These are phyloP conservation scores for Penicillium sp. DNA, from an alignment of 2,329 filamentous ascomycete genomes.

Conservation along the genomic window DNA sequence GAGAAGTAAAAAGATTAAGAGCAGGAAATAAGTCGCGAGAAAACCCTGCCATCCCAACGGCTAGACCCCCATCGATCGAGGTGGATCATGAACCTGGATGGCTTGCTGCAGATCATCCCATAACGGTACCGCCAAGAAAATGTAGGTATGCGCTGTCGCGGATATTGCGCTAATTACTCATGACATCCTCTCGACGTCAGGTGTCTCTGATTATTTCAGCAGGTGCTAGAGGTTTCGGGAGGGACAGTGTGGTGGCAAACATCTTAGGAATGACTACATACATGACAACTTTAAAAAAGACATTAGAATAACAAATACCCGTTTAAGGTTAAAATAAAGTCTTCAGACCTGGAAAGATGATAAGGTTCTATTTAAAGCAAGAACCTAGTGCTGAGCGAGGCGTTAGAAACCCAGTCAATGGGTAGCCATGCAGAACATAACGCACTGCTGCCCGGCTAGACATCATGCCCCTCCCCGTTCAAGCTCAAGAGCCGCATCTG, in stretches of 20 bases:
- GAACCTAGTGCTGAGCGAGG: neutral
- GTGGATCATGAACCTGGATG: neutral
- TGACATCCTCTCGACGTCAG: neutral
- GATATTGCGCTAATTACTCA: conserved; percentile 9
- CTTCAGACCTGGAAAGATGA: neutral
- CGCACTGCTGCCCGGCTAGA: neutral
- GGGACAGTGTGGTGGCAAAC: neutral
- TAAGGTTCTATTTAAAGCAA: neutral
- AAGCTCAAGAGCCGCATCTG: neutral
- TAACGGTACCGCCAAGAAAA: conserved; percentile 2
- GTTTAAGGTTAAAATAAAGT: too few relatives aligned
- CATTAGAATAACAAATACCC: too few relatives aligned
- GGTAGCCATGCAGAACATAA: neutral
- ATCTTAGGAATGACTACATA: neutral
- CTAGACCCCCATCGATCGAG: neutral
- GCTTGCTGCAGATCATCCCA: conserved; percentile 7
- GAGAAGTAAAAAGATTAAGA: neutral
- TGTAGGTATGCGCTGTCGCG: conserved; percentile 15
- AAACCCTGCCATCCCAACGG: neutral
- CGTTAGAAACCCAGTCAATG: neutral
- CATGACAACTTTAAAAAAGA: neutral
- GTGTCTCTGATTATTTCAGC: conserved; percentile 13
- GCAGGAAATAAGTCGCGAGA: neutral
- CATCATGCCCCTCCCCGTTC: neutral
- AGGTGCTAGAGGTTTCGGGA: conserved; percentile 10